These are phyloP conservation scores for Chytriomyces confervae DNA, from an alignment of 192 early-diverging fungal species.

Conservation along the genomic window DNA sequence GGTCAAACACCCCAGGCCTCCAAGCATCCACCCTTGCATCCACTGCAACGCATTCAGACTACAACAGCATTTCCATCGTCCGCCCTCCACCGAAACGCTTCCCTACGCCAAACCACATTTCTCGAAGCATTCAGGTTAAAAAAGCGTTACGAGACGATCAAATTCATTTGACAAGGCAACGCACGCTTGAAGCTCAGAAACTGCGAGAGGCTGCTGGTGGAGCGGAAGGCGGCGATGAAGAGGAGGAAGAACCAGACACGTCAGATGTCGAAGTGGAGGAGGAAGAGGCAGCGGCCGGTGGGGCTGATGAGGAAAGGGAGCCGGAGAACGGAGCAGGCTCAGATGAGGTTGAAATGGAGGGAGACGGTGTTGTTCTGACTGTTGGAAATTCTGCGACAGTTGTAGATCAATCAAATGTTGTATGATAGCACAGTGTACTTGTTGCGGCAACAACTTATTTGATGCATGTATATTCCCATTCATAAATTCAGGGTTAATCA, in stretches of 20 bases:
- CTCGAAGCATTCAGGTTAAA: slow-evolving; percentile 4
- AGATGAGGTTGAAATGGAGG: neutral
- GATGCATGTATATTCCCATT: too few relatives aligned
- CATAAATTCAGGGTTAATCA: too few relatives aligned
- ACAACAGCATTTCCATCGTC: neutral
- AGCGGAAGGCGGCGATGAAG: neutral
- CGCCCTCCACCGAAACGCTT: neutral
- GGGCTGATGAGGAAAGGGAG: neutral
- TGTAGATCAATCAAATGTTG: too few relatives aligned
- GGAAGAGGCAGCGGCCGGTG: neutral
- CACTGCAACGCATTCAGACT: neutral
- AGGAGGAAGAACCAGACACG: neutral
- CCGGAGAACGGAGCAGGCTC: neutral
- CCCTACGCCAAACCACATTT: slow-evolving; percentile 22
- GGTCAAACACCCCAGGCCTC: slow-evolving; percentile 53
- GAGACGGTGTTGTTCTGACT: neutral
- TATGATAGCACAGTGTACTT: too few relatives aligned
- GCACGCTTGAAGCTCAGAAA: neutral
- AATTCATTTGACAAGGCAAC: neutral
- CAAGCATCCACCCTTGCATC: neutral
- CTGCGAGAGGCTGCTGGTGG: slow-evolving; percentile 8
- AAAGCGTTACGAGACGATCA: slow-evolving; percentile 30
- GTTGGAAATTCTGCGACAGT: too few relatives aligned
- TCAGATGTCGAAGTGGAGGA: neutral
- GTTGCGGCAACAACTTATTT: too few relatives aligned